Conservation (phyloP, 371 early-diverging fungal genomes). For the Mucor mucedo region DNA sequence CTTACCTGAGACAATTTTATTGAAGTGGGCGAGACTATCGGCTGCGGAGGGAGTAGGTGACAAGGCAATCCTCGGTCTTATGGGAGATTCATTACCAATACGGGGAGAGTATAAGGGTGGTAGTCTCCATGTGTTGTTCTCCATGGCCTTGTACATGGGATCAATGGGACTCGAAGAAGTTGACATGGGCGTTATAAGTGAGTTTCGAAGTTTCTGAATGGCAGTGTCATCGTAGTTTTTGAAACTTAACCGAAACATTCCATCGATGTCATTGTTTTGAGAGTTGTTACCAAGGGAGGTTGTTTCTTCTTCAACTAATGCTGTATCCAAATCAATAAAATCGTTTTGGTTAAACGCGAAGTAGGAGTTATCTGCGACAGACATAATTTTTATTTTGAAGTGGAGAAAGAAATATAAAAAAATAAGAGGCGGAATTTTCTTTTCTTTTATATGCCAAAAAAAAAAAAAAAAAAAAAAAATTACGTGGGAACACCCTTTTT, state of each 20-base stretch:
- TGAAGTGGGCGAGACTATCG: background rate
- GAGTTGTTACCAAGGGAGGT: background rate
- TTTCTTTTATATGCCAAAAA: background rate
- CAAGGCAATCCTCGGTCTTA: background rate
- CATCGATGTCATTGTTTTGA: slow-evolving; percentile 1
- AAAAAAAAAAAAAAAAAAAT: background rate
- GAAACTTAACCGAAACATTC: slow-evolving; percentile 10
- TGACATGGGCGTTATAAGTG: slow-evolving; percentile 25
- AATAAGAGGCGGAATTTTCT: background rate
- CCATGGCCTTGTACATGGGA: background rate
- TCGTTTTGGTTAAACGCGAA: slow-evolving; percentile 11
- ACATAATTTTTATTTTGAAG: background rate
- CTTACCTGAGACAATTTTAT: background rate
- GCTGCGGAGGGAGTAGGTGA: slow-evolving; percentile 16
- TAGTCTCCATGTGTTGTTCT: background rate
- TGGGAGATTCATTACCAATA: too few relatives aligned
- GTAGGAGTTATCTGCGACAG: background rate
- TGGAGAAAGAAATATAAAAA: background rate
- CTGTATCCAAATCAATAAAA: slow-evolving; percentile 22
- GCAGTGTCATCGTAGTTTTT: slow-evolving; percentile 19
- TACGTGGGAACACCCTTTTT: background rate
- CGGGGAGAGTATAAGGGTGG: background rate
- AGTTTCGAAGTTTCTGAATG: slow-evolving; percentile 8
- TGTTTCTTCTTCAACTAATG: slow-evolving; percentile 17
- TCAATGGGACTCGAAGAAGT: background rate